Percentiles rank a stretch among this genome's conserved stretches.
These are phyloP conservation scores for Proliferodiscus dingleyae DNA, from an alignment of 2,329 filamentous ascomycete genomes.

Conservation along the genomic window DNA sequence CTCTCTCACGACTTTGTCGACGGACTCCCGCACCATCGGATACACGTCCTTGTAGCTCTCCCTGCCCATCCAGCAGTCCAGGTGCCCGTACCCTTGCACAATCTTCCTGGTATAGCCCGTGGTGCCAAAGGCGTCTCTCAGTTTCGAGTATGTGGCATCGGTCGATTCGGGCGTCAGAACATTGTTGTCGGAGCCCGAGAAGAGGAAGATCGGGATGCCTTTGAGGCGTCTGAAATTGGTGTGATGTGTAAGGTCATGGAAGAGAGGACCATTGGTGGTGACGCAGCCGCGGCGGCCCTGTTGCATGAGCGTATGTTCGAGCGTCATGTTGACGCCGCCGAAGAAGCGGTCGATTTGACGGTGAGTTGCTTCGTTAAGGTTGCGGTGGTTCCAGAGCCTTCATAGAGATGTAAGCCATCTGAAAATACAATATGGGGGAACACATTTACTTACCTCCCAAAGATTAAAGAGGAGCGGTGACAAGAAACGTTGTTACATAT, in stretches of 20 bases:
- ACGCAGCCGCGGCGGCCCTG: conserved; percentile 48
- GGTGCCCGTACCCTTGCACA: conserved; percentile 53
- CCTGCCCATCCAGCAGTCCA: conserved; percentile 59
- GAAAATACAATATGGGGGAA: background rate
- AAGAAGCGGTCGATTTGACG: conserved; percentile 57
- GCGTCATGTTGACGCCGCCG: conserved; percentile 56
- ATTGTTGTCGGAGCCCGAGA: conserved; percentile 51
- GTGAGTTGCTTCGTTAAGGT: conserved; percentile 63
- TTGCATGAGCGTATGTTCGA: conserved; percentile 51
- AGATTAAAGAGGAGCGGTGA: conserved; percentile 55
- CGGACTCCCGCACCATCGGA: conserved; percentile 49
- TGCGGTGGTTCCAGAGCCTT: conserved; percentile 55
- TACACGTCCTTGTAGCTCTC: conserved; percentile 56
- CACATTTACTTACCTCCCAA: conserved; percentile 44
- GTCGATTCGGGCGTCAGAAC: conserved; percentile 51
- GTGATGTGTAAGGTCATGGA: conserved; percentile 42
- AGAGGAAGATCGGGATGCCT: conserved; percentile 51
- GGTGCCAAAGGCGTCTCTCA: conserved; percentile 48
- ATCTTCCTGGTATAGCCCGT: conserved; percentile 47
- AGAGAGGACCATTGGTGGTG: conserved; percentile 47
- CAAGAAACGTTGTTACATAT: conserved; percentile 58
- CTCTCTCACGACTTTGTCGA: conserved; percentile 43
- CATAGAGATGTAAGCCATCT: background rate
- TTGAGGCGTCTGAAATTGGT: conserved; percentile 47
- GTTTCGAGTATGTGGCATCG: conserved; percentile 46